These are phyloP conservation scores for Piloderma croceum DNA, from an alignment of 768 basidiomycete species.

Conservation along the genomic window DNA sequence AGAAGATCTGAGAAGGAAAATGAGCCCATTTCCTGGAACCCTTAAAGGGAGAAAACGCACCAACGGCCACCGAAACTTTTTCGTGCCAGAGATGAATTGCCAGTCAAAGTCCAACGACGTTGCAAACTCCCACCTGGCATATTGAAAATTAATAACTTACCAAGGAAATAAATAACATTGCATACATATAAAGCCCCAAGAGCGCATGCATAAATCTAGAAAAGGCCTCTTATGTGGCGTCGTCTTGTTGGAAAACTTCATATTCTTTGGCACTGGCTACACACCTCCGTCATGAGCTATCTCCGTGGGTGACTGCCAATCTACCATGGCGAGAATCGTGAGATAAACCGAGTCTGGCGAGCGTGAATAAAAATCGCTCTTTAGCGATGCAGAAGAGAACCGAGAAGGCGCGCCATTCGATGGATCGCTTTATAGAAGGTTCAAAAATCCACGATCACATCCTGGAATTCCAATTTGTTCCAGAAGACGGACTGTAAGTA, in stretches of 20 bases:
- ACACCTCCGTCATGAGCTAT: constrained; percentile 39
- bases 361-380: too few relatives aligned
- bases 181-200: constrained; percentile 56
- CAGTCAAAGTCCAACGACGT: constrained; percentile 61
- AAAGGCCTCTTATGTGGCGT: background rate
- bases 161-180: too few relatives aligned
- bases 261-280: background rate
- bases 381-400: too few relatives aligned
- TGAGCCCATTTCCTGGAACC: background rate
- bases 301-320: constrained; percentile 50
- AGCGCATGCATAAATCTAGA: constrained; percentile 52
- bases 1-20: constrained; percentile 43
- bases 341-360: too few relatives aligned
- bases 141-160: constrained; percentile 8
- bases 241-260: background rate
- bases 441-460: too few relatives aligned
- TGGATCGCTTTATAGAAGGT: too few relatives aligned
- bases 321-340: constrained; percentile 44
- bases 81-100: constrained; percentile 51
- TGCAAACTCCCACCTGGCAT: constrained; percentile 59
- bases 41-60: constrained; percentile 27
- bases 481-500: too few relatives aligned
- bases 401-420: too few relatives aligned
- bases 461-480: too few relatives aligned
- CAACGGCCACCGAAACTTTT: constrained; percentile 63